Percentiles rank a stretch among this genome's conserved stretches.
Conservation (phyloP, 176 grass and related monocot species). For the Oryza rufipogon region DNA sequence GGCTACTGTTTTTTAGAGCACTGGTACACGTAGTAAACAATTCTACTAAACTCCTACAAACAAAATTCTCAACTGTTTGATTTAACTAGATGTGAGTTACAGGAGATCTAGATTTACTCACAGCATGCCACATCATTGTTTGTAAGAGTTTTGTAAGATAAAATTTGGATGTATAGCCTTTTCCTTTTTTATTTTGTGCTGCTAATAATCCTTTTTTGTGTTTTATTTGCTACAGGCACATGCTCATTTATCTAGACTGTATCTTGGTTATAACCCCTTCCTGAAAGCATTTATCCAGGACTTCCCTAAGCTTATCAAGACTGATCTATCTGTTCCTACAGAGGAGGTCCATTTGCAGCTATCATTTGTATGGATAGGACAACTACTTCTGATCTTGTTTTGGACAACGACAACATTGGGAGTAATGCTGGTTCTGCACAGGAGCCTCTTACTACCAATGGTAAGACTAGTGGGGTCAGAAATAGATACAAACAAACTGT, state of each 20-base stretch:
- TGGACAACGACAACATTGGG: not conserved
- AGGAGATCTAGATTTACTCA: too few species aligned
- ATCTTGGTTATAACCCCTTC: not conserved
- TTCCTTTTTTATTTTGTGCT: not conserved
- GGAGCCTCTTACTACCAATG: constrained; percentile 24
- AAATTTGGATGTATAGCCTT: too few species aligned
- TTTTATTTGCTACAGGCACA: constrained; percentile 37
- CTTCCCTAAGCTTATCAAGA: constrained; percentile 23
- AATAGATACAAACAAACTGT: constrained; percentile 2
- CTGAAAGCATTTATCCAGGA: not conserved
- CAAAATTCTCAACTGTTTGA: too few species aligned
- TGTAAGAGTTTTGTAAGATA: too few species aligned
- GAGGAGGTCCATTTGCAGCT: constrained; percentile 27
- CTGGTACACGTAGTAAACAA: too few species aligned
- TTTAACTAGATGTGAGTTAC: too few species aligned
- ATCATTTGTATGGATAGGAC: constrained; percentile 26
- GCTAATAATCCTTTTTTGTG: constrained; percentile 19
- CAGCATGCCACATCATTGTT: too few species aligned
- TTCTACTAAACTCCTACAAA: too few species aligned
- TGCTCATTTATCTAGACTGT: constrained; percentile 17
- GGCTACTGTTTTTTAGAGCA: not conserved
- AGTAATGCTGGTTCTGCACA: constrained; percentile 3
- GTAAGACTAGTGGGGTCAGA: not conserved
- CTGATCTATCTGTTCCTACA: not conserved
- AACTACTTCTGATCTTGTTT: constrained; percentile 24